Evolutionary conservation across 192 early-diverging fungal genomes (phyloP), one percentile per base, ranked within the genome.

Genomic region (Coemansia guatemalensis): DNA sequence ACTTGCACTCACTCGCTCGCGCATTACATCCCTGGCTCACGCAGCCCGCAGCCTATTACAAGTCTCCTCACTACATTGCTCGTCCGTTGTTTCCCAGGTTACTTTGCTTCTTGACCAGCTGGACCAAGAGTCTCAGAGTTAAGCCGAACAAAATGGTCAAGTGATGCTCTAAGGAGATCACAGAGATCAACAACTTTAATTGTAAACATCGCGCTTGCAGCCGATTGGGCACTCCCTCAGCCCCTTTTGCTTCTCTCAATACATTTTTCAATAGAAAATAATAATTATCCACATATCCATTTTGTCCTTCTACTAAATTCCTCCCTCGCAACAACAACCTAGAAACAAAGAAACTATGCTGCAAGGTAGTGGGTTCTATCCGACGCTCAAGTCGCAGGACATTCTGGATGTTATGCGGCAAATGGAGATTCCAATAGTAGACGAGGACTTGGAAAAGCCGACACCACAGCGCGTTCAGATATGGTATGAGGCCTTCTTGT

Each of bases 401-500:
- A 89, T 95, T 23, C 83, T 93, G 30, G 73, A 82, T 23, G 90
- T 89, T 67, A 85, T 93, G 86, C 50, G 74, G n/a, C 91, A 95
- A 62, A 69, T 95, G 26, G 81, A 89, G 24, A 85, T 95, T 27
- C 85, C 87, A 8, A 84, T 88, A 47, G 66, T 81, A 25, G 84
- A 88, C 23, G 89, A 91, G 52, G 93, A 95, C 60, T 56, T 93
- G 51, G 81, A 79, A 27, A 85, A 89, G 64, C 92, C 93, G 4
- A 88, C 84, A 0, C 81, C 87, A 14, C 75, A 84, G 64, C 82
- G 88, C 21, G 86, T 93, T 53, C 66, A 88, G 30, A 69, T 78
- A 8, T 82, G 90, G 68, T 93, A 90, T 60, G 91, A 91, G 56
- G 75, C 83, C 24, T 89, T 93, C 60, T 73, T 88, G 29, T 85